A percentile compares a stretch with the other conserved stretches of the same genome.
Evolutionary conservation across 345 rosid species (phyloP).

Genomic region (Sonneratia caseolaris): DNA sequence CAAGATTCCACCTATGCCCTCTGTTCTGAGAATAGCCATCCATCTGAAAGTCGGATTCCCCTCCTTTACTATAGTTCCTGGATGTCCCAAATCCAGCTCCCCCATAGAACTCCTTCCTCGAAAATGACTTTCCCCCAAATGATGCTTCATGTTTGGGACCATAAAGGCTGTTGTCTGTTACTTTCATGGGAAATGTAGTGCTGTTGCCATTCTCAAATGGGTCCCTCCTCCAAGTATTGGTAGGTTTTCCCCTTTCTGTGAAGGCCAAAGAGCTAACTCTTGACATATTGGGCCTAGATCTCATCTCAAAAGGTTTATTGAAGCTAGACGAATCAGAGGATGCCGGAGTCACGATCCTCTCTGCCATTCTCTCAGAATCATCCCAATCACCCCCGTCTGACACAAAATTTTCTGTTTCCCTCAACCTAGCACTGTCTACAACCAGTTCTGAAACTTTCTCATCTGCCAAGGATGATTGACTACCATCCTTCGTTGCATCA

Average conservation of each 20-base stretch:
- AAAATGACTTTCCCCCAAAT: constrained; percentile 34
- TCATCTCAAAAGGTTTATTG: constrained; percentile 44
- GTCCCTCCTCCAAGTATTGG: constrained; percentile 69
- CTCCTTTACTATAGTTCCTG: constrained; percentile 41
- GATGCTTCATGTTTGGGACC: constrained; percentile 46
- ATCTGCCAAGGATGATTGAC: constrained; percentile 39
- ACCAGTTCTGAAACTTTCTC: constrained; percentile 33
- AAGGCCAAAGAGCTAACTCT: constrained; percentile 42
- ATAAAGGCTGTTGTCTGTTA: constrained; percentile 39
- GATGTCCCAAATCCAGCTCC: constrained; percentile 41
- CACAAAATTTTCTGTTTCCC: constrained; percentile 15
- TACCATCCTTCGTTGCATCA: constrained; percentile 38
- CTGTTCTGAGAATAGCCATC: constrained; percentile 39
- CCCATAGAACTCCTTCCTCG: constrained; percentile 55
- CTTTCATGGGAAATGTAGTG: constrained; percentile 35
- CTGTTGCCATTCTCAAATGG: constrained; percentile 49
- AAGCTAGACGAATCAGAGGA: constrained; percentile 55
- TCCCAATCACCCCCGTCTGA: constrained; percentile 72
- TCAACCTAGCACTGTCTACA: constrained; percentile 25
- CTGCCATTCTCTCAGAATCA: constrained; percentile 82
- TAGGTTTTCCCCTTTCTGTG: constrained; percentile 46
- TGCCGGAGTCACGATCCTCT: constrained; percentile 72
- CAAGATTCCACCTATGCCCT: constrained; percentile 64
- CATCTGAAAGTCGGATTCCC: constrained; percentile 40
- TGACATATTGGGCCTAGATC: constrained; percentile 34